Conservation (phyloP, 495 filamentous ascomycete species). For the Neurospora pannonica region DNA sequence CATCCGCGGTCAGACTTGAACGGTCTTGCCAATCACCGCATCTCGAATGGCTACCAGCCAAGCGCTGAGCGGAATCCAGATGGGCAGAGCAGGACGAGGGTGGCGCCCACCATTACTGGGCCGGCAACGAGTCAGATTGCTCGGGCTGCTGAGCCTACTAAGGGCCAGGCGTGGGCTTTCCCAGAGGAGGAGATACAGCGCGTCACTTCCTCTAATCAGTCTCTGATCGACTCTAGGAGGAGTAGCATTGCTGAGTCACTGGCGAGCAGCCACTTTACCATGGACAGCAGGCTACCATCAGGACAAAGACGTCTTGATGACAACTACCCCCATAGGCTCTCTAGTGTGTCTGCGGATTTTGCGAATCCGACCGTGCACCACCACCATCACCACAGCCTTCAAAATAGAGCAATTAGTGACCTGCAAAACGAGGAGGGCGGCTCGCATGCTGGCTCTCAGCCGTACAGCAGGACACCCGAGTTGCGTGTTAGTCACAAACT, state of each 20-base stretch:
- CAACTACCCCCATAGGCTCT: constrained; percentile 29
- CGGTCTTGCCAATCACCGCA: constrained; percentile 38
- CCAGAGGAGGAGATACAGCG: constrained; percentile 60
- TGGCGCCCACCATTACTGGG: constrained; percentile 66
- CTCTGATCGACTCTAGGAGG: constrained; percentile 55
- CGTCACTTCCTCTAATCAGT: constrained; percentile 40
- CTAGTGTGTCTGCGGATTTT: constrained; percentile 23
- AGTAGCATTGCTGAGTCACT: constrained; percentile 67
- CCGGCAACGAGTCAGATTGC: constrained; percentile 70
- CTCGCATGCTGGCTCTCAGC: constrained; percentile 51
- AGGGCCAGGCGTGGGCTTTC: constrained; percentile 75
- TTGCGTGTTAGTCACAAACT: constrained; percentile 93
- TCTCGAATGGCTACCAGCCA: constrained; percentile 55
- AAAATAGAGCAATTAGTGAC: constrained; percentile 60
- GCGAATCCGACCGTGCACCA: constrained; percentile 48
- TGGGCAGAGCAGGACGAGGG: constrained; percentile 44
- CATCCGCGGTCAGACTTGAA: constrained; percentile 38
- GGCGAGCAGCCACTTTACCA: constrained; percentile 62
- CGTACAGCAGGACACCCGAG: constrained; percentile 91
- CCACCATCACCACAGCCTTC: constrained; percentile 72
- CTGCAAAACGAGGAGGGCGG: constrained; percentile 50
- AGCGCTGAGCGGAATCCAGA: constrained; percentile 45
- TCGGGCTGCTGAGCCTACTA: constrained; percentile 69
- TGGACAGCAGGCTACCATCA: constrained; percentile 54
- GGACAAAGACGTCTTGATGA: constrained; percentile 60